Base-by-base conservation (phyloP, 179 eudicot genomes). In the Beta lomatogona region DNA sequence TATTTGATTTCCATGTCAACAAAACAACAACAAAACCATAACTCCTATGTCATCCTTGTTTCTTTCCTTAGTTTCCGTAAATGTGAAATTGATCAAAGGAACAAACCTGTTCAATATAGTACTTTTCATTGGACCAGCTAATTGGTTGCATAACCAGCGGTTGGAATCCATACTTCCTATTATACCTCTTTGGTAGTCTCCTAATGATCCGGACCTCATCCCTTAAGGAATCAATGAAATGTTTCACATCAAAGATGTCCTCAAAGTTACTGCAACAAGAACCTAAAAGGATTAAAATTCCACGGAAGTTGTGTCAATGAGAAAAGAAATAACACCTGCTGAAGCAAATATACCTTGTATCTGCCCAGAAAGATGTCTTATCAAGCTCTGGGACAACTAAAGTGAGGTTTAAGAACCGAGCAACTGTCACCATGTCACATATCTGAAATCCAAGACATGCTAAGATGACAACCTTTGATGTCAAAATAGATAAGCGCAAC, bases 301-400 rank as follows among this genome's bases (percentile, higher is more conserved):
- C 41, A 66, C 36, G 36, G 41, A 65, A 44, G 16, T 58, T 21
- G 41, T 41, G 21, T 28, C 36, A 80, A 75, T 77, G 13, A 82
- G n/a, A 65, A 60, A 54, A 12, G 14, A 63, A 59, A 68, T 61
- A 11, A 65, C 48, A 67, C 75, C 67, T 41, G 25, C 73, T 57
- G 63, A 54, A 81, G 50, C 60, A 67, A 74, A 70, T 58, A 50
- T 90, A 95, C 99, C 99, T 96, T 55, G 94, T 90, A 85, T 96
- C 99, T 68, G 99, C 96, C 99, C 99, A 96, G 86, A 96, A 96
- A 16, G 99, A 96, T 50, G 92, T 89, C 91, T 96, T 96, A 85
- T 96, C 99, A 87, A 96, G 97, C 87, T 96, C 94, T 52, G 99
- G 99, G 86, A 96, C 93, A 80, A 96, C 90, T 87, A 96, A 89